These are phyloP conservation scores for Scutellospora calospora DNA, from an alignment of 371 early-diverging fungal genomes.

Conservation along the genomic window DNA sequence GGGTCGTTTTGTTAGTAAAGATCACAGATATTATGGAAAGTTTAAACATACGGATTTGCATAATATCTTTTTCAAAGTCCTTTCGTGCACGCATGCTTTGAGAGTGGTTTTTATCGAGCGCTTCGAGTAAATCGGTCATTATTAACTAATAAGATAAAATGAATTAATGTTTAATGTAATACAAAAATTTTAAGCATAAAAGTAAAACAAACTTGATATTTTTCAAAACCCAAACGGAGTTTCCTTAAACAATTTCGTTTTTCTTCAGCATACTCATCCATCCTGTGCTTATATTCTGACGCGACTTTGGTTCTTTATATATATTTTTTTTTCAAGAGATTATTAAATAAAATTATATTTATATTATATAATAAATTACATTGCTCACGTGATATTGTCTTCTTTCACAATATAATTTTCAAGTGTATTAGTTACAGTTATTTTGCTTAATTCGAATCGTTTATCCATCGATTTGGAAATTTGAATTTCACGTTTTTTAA, in stretches of 20 bases:
- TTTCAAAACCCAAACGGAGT: slow-evolving; percentile 28
- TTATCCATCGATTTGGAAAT: slow-evolving; percentile 24
- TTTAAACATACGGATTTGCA: background rate
- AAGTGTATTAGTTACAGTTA: background rate
- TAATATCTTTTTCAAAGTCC: slow-evolving; percentile 27
- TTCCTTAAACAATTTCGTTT: slow-evolving; percentile 29
- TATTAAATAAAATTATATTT: background rate
- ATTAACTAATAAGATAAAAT: background rate
- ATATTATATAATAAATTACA: too few species aligned
- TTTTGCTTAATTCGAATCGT: slow-evolving; percentile 31
- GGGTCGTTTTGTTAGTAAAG: background rate
- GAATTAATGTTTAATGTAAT: background rate
- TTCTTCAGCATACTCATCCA: slow-evolving; percentile 31
- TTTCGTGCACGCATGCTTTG: background rate
- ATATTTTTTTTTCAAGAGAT: background rate
- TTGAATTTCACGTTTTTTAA: slow-evolving; percentile 40
- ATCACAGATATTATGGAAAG: background rate
- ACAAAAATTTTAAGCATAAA: background rate
- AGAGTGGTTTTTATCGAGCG: slow-evolving; percentile 27
- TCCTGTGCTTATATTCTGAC: slow-evolving; percentile 26
- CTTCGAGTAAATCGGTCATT: background rate
- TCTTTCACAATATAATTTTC: slow-evolving; percentile 15
- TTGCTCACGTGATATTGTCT: slow-evolving; percentile 1
- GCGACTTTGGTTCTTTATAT: slow-evolving; percentile 8
- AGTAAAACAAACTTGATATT: slow-evolving; percentile 13